Percentiles rank a stretch among this genome's conserved stretches.
These are phyloP conservation scores for Hyphopichia pseudoburtonii DNA, from an alignment of 1,139 yeast species.

Conservation along the genomic window DNA sequence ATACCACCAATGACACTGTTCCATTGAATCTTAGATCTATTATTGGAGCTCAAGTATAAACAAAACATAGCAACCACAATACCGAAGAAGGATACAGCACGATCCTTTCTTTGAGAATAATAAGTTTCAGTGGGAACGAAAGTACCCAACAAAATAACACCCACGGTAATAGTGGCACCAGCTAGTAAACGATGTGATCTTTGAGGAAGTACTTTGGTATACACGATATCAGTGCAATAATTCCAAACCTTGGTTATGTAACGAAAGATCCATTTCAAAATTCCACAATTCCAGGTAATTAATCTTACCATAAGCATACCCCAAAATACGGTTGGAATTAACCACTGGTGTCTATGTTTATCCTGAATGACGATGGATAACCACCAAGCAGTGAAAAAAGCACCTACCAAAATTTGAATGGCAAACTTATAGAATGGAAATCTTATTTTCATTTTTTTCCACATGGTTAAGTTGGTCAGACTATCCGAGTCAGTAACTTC, in stretches of 20 bases:
- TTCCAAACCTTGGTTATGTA: constrained; percentile 41
- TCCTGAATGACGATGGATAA: constrained; percentile 55
- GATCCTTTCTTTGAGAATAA: constrained; percentile 49
- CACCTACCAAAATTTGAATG: constrained; percentile 33
- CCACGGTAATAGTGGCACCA: constrained; percentile 48
- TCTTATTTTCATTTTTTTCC: constrained; percentile 17
- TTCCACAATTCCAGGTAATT: constrained; percentile 52
- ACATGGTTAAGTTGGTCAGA: constrained; percentile 1
- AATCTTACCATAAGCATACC: constrained; percentile 53
- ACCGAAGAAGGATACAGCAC: constrained; percentile 64
- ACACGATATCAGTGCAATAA: constrained; percentile 36
- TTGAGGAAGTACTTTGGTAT: constrained; percentile 35
- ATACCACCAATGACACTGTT: constrained; percentile 63
- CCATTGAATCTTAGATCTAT: constrained; percentile 54
- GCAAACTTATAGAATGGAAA: constrained; percentile 24
- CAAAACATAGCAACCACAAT: constrained; percentile 47
- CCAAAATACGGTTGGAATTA: constrained; percentile 63
- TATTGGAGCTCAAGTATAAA: constrained; percentile 48
- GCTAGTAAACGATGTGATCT: constrained; percentile 39
- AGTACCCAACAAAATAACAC: constrained; percentile 53
- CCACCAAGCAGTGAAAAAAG: constrained; percentile 70
- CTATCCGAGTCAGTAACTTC: not conserved
- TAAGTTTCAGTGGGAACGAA: constrained; percentile 54
- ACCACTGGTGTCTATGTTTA: constrained; percentile 56
- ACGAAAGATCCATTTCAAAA: constrained; percentile 31